phyloP scores from a whole-genome alignment of 768 basidiomycete genomes.

The Coprinellus aureogranulatus region DNA sequence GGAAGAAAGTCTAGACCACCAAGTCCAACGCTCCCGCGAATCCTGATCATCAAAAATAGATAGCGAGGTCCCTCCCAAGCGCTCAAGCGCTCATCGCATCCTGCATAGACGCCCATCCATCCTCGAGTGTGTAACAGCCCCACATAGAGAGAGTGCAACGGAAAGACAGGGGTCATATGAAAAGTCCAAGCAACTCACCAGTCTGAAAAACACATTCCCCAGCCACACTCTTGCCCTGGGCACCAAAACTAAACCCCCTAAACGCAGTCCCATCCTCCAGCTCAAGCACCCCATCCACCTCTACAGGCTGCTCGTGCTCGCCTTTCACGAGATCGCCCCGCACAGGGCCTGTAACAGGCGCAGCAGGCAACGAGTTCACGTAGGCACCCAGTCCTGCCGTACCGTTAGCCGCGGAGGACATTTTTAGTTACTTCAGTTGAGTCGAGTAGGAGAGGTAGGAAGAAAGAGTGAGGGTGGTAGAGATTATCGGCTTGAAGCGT shows the following conservation, averaged over 20 bases:
- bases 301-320: too few species aligned
- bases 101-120: too few species aligned
- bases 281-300: conserved; percentile 74
- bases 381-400: not conserved
- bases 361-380: conserved; percentile 29
- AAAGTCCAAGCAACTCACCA: conserved; percentile 48
- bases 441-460: too few species aligned
- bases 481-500: too few species aligned
- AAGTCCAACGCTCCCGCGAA: too few species aligned
- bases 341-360: conserved; percentile 35
- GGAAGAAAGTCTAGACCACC: too few species aligned
- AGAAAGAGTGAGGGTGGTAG: conserved; percentile 10
- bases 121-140: too few species aligned
- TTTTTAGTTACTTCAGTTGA: too few species aligned
- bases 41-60: too few species aligned
- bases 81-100: too few species aligned
- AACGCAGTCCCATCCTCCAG: conserved; percentile 86
- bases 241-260: conserved; percentile 91
- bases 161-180: not conserved
- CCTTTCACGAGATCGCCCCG: conserved; percentile 24
- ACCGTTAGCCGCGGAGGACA: not conserved
- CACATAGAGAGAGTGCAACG: too few species aligned
- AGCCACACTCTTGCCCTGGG: conserved; percentile 82
- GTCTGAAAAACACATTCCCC: conserved; percentile 99
- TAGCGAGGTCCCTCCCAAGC: too few species aligned